Conservation (phyloP, 441 rosid species). For the Macaranga tanarius region DNA sequence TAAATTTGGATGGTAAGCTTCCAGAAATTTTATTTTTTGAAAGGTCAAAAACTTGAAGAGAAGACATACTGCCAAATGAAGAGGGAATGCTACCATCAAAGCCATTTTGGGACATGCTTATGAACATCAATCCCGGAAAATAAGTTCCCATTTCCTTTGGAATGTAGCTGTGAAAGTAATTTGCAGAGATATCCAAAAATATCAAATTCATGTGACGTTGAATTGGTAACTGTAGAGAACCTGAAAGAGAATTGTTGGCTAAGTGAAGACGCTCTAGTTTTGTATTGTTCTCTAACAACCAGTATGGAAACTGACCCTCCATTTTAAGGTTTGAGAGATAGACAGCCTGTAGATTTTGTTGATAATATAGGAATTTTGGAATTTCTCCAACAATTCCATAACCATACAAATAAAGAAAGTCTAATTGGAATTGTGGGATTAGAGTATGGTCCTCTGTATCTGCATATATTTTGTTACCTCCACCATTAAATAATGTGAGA, state of each 20-base stretch:
- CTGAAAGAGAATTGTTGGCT: slow-evolving; percentile 19
- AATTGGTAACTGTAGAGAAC: slow-evolving; percentile 19
- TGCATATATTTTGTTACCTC: slow-evolving; percentile 1
- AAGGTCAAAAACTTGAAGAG: too few species aligned
- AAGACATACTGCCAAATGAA: slow-evolving; percentile 16
- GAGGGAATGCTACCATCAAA: slow-evolving; percentile 19
- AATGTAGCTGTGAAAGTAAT: slow-evolving; percentile 11
- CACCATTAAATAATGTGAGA: slow-evolving; percentile 8
- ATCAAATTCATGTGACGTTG: not conserved
- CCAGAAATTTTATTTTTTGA: too few species aligned
- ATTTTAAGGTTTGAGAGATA: slow-evolving; percentile 12
- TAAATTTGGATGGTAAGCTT: too few species aligned
- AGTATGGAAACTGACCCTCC: slow-evolving; percentile 26
- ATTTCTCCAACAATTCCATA: not conserved
- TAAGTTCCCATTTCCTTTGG: slow-evolving; percentile 5
- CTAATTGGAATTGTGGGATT: slow-evolving; percentile 20
- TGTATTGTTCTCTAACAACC: slow-evolving; percentile 39
- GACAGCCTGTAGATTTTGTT: slow-evolving; percentile 6
- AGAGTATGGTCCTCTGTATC: not conserved
- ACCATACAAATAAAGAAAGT: not conserved
- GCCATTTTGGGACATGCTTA: slow-evolving; percentile 20
- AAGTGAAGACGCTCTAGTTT: not conserved
- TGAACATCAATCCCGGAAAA: not conserved
- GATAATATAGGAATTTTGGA: slow-evolving; percentile 32
- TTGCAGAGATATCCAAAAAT: slow-evolving; percentile 21